These are phyloP conservation scores for Heritiera littoralis DNA, from an alignment of 345 rosid species.

Conservation along the genomic window DNA sequence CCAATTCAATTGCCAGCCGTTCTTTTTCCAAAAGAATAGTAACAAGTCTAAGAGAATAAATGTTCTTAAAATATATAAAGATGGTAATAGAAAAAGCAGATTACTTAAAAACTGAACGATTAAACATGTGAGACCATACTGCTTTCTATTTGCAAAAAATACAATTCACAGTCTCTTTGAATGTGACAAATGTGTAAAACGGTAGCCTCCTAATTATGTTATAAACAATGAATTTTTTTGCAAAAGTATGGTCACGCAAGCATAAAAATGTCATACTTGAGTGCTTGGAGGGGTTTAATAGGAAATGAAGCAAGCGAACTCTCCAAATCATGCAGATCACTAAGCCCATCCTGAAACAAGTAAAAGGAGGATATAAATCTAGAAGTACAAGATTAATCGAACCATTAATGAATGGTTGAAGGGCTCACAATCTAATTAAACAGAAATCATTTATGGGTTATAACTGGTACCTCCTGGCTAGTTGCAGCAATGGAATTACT, in stretches of 20 bases:
- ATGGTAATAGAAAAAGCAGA: background rate
- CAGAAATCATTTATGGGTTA: constrained; percentile 13
- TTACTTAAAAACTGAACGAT: background rate
- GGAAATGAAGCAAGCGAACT: constrained; percentile 80
- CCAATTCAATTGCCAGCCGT: background rate
- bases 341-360: constrained; percentile 67
- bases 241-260: constrained; percentile 2
- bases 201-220: background rate
- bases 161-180: background rate
- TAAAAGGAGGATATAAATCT: constrained; percentile 26
- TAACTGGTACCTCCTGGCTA: constrained; percentile 56
- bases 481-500: constrained; percentile 54
- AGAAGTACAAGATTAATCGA: constrained; percentile 17
- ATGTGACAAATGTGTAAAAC: background rate
- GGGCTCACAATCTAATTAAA: background rate
- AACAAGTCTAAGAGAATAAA: background rate
- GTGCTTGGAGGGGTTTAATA: constrained; percentile 81
- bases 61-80: background rate
- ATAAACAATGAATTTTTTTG: background rate
- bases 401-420: background rate
- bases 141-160: constrained; percentile 9
- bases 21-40: background rate
- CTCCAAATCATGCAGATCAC: constrained; percentile 68
- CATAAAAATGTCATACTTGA: constrained; percentile 47
- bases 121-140: background rate